Evolutionary conservation across 768 basidiomycete species (phyloP).

Genomic region (Chiua virens): DNA sequence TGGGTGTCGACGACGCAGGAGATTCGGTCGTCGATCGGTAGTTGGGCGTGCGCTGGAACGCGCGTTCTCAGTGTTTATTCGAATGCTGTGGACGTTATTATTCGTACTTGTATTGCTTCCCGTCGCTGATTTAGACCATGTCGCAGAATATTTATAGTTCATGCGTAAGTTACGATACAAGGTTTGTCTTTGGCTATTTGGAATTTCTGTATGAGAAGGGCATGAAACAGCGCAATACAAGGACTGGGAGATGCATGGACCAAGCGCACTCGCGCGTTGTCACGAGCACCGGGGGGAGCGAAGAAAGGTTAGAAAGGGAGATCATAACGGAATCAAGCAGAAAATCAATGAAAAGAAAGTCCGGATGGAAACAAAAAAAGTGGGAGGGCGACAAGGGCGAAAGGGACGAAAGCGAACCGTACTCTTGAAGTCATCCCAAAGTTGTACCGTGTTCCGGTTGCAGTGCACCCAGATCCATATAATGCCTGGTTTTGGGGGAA

Average conservation of each 20-base stretch:
- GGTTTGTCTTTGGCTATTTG: slow-evolving; percentile 13
- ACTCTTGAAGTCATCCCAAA: slow-evolving; percentile 5
- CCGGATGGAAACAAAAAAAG: slow-evolving; percentile 3
- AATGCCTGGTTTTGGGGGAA: slow-evolving; percentile 19
- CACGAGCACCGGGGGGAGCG: not conserved
- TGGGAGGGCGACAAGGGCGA: not conserved
- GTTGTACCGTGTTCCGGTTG: slow-evolving; percentile 10
- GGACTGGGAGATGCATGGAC: slow-evolving; percentile 1
- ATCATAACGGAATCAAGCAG: slow-evolving; percentile 22
- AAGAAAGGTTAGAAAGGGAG: slow-evolving; percentile 9
- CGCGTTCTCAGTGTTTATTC: too few species aligned
- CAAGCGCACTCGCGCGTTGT: not conserved
- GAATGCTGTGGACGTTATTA: too few species aligned
- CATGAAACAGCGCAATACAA: slow-evolving; percentile 21
- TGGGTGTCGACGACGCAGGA: not conserved
- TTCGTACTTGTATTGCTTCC: not conserved
- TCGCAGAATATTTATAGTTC: slow-evolving; percentile 33
- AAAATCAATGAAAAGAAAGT: slow-evolving; percentile 2
- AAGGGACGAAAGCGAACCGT: not conserved
- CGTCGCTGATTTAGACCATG: not conserved
- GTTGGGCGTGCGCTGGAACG: too few species aligned
- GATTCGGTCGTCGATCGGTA: slow-evolving; percentile 17
- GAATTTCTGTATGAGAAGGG: not conserved
- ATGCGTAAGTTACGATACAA: slow-evolving; percentile 34
- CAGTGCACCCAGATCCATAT: slow-evolving; percentile 18